phyloP scores from a whole-genome alignment of 805 yeast species.

The Hanseniaspora meyeri region DNA sequence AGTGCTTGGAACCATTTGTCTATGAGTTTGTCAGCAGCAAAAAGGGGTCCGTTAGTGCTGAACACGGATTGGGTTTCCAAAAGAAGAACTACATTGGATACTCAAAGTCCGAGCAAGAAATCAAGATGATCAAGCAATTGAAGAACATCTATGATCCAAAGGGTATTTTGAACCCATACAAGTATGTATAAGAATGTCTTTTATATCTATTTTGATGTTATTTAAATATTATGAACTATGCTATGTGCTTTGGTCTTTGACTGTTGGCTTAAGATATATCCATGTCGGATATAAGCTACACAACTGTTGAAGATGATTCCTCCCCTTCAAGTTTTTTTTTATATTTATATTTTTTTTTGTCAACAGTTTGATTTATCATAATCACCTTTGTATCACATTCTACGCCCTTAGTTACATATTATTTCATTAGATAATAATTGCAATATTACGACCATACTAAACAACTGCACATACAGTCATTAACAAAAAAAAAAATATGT shows the following conservation, averaged over 20 bases:
- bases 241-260: too few relatives aligned
- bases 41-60: conserved; percentile 89
- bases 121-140: conserved; percentile 61
- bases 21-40: conserved; percentile 69
- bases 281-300: too few relatives aligned
- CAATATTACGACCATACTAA: too few relatives aligned
- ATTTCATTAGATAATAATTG: too few relatives aligned
- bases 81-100: conserved; percentile 83
- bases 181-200: conserved; percentile 42
- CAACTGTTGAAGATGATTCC: too few relatives aligned
- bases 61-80: conserved; percentile 95
- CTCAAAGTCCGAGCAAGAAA: conserved; percentile 61
- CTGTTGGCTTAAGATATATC: too few relatives aligned
- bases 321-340: too few relatives aligned
- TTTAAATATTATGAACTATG: not conserved
- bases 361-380: too few relatives aligned
- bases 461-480: not conserved
- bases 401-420: too few relatives aligned
- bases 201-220: not conserved
- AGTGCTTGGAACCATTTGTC: conserved; percentile 80
- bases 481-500: conserved; percentile 14
- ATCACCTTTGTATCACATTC: too few relatives aligned
- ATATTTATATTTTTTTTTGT: too few relatives aligned
- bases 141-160: conserved; percentile 83
- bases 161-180: conserved; percentile 87